A percentile compares a stretch with the other conserved stretches of the same genome.
Conservation (phyloP, 768 basidiomycete genomes). For the Lentinula lateritia region DNA sequence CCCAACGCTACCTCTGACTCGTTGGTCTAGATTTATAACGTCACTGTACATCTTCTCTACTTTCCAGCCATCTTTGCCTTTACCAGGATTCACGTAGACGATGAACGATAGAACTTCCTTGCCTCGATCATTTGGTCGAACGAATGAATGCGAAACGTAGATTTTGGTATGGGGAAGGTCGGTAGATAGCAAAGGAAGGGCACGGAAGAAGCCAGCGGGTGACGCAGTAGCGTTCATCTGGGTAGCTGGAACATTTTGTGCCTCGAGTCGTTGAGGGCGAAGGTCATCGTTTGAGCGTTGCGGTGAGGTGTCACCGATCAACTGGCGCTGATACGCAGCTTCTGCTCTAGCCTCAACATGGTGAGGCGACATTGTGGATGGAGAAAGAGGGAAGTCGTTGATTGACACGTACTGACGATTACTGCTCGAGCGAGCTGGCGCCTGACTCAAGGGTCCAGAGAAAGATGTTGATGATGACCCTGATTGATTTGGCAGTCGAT, state of each 20-base stretch:
- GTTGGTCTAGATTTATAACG: conserved; percentile 80
- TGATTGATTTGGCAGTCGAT: neutral
- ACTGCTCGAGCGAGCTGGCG: conserved; percentile 8
- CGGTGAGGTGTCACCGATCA: neutral
- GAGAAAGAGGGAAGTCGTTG: conserved; percentile 44
- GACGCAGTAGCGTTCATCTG: conserved; percentile 6
- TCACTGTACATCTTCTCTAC: conserved; percentile 95
- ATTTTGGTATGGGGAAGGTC: conserved; percentile 74
- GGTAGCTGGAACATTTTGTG: neutral
- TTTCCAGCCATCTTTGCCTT: conserved; percentile 69
- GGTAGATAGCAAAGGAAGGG: conserved; percentile 59
- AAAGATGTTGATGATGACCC: neutral
- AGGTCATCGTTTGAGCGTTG: neutral
- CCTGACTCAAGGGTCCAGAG: conserved; percentile 3
- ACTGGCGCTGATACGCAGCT: conserved; percentile 6
- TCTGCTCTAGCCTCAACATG: conserved; percentile 18
- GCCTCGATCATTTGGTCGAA: conserved; percentile 83
- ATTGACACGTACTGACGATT: conserved; percentile 36
- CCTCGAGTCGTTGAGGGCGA: conserved; percentile 1
- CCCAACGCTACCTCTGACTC: conserved; percentile 61
- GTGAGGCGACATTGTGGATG: conserved; percentile 21
- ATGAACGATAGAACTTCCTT: conserved; percentile 92
- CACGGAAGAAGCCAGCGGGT: conserved; percentile 51
- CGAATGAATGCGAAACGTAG: conserved; percentile 73
- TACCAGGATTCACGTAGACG: conserved; percentile 66